A percentile compares a stretch with the other conserved stretches of the same genome.
phyloP scores from a whole-genome alignment of 2,329 filamentous ascomycete genomes.

The Boeremia lycopersici region DNA sequence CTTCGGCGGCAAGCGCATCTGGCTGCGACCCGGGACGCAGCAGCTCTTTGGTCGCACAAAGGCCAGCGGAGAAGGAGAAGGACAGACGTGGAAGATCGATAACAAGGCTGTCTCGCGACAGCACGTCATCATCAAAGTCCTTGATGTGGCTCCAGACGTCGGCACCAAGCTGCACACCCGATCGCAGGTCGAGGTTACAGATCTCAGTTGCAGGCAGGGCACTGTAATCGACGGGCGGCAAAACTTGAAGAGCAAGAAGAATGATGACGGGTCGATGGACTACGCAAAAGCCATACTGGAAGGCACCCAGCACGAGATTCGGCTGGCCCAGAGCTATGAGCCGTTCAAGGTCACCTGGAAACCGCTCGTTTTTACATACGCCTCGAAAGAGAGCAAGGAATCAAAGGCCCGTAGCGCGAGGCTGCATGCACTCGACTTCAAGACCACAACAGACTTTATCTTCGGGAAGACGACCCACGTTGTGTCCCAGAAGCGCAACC shows the following conservation, averaged over 20 bases:
- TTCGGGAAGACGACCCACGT: conserved; percentile 79
- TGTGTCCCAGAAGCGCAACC: conserved; percentile 87
- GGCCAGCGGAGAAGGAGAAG: conserved; percentile 50
- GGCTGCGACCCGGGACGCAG: conserved; percentile 83
- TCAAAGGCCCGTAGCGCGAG: conserved; percentile 58
- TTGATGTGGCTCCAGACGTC: conserved; percentile 67
- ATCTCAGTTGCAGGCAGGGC: conserved; percentile 80
- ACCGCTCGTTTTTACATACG: conserved; percentile 81
- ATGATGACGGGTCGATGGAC: conserved; percentile 37
- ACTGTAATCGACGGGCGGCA: conserved; percentile 76
- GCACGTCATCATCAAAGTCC: conserved; percentile 80
- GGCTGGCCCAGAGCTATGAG: conserved; percentile 72
- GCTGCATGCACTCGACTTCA: conserved; percentile 87
- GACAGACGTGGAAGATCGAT: conserved; percentile 63
- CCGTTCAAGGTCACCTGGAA: conserved; percentile 76
- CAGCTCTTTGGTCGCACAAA: conserved; percentile 85
- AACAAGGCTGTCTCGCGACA: conserved; percentile 87
- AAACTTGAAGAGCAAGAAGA: conserved; percentile 65
- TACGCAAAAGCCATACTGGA: conserved; percentile 34
- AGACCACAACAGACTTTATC: conserved; percentile 76
- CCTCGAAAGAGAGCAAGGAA: conserved; percentile 69
- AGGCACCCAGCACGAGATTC: conserved; percentile 64
- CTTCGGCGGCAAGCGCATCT: conserved; percentile 69
- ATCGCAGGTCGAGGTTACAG: conserved; percentile 75
- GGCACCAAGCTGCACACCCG: conserved; percentile 68